Base-by-base conservation (phyloP, 495 filamentous ascomycete species). In the Parathielavia hyrcaniae region DNA sequence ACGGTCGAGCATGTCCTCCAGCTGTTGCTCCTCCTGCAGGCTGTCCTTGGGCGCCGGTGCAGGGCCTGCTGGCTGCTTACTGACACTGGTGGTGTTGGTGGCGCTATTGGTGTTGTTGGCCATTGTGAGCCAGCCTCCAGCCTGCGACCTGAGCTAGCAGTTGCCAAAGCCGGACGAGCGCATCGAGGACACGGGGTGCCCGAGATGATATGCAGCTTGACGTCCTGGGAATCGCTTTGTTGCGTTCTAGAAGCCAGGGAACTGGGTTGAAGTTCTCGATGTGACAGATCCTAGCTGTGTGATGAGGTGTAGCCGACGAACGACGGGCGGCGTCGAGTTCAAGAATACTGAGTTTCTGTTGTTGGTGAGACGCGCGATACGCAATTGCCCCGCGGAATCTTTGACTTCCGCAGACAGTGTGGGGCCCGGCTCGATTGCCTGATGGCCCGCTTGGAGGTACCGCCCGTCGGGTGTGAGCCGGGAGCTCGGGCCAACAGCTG, bases 1-100 rank as follows among this genome's bases (percentile, higher is more conserved):
- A 40, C 67, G 66, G 54, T 70, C 61, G 50, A 75, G 64, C 49
- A 58, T 65, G 45, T 68, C 64, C 17, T 72, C 64, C 40, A 77
- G 62, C 39, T 64, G 62, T 47, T 72, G 55, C 58, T 76, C 72
- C 13, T 75, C 67, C 62, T 62, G 46, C 30, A 45, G 45, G 50
- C 59, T 51, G 19, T 63, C 61, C 39, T 61, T 62, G 41, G 39
- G 53, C 23, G 59, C 30, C 30, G 53, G 23, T n/a, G 60, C 50
- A 20, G 58, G 26, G 26, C n/a, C 41, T 65, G n/a, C 48, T 47
- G 36, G 30, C 30, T 20, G 32, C 10, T 35, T 17, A 13, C 19
- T 30, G 26, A 30, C 26, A 30, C 6, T 30, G 26, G 6, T 2
- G 26, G 26, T 30, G 26, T 30, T 30, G 43, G 7, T 35, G 47